Percentiles rank a stretch among this genome's conserved stretches.
phyloP scores from a whole-genome alignment of 1,284 basidiomycete species.

The Peniophora sp. region DNA sequence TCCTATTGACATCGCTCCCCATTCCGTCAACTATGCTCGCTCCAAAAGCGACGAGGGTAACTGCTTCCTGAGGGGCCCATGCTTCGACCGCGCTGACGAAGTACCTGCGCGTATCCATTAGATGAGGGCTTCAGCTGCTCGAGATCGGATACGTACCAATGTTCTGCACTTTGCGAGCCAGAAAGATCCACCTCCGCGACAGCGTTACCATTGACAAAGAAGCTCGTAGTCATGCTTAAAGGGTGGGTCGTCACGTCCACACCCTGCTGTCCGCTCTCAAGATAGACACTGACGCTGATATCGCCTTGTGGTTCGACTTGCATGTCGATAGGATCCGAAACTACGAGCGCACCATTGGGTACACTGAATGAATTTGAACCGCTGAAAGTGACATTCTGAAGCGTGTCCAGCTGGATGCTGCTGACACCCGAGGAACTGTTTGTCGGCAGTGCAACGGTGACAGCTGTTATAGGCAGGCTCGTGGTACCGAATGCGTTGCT shows the following conservation, averaged over 20 bases:
- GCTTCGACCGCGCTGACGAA: constrained; percentile 37
- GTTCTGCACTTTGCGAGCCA: constrained; percentile 11
- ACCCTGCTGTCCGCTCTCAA: constrained; percentile 30
- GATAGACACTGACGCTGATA: constrained; percentile 32
- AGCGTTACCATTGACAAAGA: constrained; percentile 32
- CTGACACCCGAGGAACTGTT: constrained; percentile 28
- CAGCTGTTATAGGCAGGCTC: constrained; percentile 34
- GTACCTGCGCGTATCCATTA: constrained; percentile 19
- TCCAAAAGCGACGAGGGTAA: constrained; percentile 35
- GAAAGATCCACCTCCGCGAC: constrained; percentile 27
- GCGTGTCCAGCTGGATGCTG: constrained; percentile 25
- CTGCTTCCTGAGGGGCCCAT: constrained; percentile 22
- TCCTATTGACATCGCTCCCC: constrained; percentile 27
- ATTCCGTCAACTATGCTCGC: constrained; percentile 43
- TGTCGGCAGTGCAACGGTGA: constrained; percentile 32
- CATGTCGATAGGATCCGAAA: constrained; percentile 38
- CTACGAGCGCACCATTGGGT: constrained; percentile 35
- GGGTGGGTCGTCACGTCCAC: constrained; percentile 39
- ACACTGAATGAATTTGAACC: constrained; percentile 30
- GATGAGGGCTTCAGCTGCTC: too few relatives aligned
- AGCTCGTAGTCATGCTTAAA: constrained; percentile 39
- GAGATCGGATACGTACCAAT: not conserved
- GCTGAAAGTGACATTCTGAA: constrained; percentile 35
- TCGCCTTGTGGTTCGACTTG: constrained; percentile 27
- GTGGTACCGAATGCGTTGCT: constrained; percentile 40